Conservation (phyloP, 176 grass and related monocot genomes). For the Echinochloa phyllopogon region DNA sequence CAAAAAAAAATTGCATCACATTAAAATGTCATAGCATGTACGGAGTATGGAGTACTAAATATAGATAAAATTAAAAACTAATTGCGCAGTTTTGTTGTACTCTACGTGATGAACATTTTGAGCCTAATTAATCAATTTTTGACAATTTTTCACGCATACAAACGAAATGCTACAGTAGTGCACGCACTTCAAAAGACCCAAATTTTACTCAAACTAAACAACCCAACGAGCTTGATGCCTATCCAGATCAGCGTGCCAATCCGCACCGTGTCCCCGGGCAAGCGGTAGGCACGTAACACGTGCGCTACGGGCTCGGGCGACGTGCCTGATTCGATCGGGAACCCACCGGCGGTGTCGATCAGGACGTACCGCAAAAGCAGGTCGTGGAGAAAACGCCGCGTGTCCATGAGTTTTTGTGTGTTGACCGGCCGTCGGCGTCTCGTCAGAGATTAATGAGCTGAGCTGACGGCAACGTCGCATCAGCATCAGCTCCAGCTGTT, state of each 20-base stretch:
- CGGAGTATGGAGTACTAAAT: too few species aligned
- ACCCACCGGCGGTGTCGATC: background rate
- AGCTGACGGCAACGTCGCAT: background rate
- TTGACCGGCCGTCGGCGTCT: background rate
- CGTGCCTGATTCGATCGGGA: background rate
- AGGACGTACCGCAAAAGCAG: background rate
- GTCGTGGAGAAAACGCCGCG: background rate
- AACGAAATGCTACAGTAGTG: too few species aligned
- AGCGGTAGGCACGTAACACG: background rate
- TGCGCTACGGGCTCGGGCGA: too few species aligned
- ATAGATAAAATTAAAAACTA: too few species aligned
- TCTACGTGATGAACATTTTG: too few species aligned
- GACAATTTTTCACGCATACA: too few species aligned
- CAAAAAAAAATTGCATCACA: too few species aligned
- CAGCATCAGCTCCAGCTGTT: background rate
- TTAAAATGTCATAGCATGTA: too few species aligned
- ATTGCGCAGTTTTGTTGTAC: too few species aligned
- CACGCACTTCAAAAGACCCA: too few species aligned
- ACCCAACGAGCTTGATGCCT: background rate
- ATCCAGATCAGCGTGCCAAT: conserved; percentile 1
- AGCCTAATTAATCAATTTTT: too few species aligned
- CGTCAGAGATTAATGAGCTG: background rate
- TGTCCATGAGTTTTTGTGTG: background rate
- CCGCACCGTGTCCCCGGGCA: background rate
- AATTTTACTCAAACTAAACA: too few species aligned